Base-by-base conservation (phyloP, 2,329 filamentous ascomycete genomes). In the Penicillium oxalicum region DNA sequence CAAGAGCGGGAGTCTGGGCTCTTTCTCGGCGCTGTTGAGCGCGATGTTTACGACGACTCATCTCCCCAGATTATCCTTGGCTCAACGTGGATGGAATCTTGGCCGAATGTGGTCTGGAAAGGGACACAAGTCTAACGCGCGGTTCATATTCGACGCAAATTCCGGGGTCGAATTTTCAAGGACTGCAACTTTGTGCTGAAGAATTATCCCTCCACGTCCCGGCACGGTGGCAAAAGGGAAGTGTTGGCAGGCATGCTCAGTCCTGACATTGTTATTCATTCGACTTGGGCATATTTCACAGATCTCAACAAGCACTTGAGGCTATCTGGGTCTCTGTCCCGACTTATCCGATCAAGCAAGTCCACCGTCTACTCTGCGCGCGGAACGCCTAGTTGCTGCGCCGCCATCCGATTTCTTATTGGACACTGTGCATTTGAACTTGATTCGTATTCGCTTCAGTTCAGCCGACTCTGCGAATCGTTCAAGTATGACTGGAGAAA, bases 1-100 rank as follows among this genome's bases (percentile, higher is more conserved):
- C 55, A 57, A 55, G 55, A 55, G 53, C 52, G 55, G 52, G 47
- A 53, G 50, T 50, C 55, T 53, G 36, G 50, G 52, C 54, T n/a
- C 35, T 9, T 5, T 2, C 54, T 54, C 29, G 54, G 54, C 54
- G 36, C n/a, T 39, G 26, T 44, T 50, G 50, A 45, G 48, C 48
- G 52, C 33, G 46, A 47, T 41, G 29, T 27, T 28, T 49, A 43
- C 40, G 47, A 48, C 45, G 12, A 40, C 44, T 9, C 45, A 40
- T 49, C 28, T 45, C 45, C 27, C 48, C 47, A 41, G 51, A 38
- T 49, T 44, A 37, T 48, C 27, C 56, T 60, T 60, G 57, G 57
- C 54, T 49, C 32, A 45, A 54, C 51, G 51, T 60, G 49, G 51
- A 11, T 34, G 8, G 7, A 32, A 25, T 26, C 57, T 60, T 59